These are phyloP conservation scores for Wickerhamiella pararugosa DNA, from an alignment of 1,139 yeast species.

Conservation along the genomic window DNA sequence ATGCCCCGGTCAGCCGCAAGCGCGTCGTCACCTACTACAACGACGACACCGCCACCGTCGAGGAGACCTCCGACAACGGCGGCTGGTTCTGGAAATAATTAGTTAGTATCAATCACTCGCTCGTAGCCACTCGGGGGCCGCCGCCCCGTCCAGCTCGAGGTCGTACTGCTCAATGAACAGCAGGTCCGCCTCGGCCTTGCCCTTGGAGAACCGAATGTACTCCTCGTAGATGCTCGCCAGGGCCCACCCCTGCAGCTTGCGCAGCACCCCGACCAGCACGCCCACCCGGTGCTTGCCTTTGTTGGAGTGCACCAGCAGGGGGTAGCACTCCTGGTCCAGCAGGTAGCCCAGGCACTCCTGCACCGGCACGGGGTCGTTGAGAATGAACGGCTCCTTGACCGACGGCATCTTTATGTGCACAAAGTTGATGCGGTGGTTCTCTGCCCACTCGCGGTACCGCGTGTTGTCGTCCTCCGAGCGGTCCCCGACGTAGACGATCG, in stretches of 20 bases:
- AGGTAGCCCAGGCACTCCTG: constrained; percentile 48
- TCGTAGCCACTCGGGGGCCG: neutral
- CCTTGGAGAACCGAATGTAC: constrained; percentile 82
- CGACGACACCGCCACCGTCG: constrained; percentile 43
- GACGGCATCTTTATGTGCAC: constrained; percentile 51
- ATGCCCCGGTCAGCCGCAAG: constrained; percentile 39
- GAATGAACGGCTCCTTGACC: constrained; percentile 60
- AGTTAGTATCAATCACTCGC: neutral
- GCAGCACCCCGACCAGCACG: constrained; percentile 72
- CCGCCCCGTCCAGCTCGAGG: neutral
- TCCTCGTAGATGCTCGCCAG: constrained; percentile 87
- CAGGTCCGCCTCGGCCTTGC: constrained; percentile 82
- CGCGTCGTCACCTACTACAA: constrained; percentile 40
- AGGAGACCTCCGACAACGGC: constrained; percentile 19
- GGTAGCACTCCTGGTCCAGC: constrained; percentile 59
- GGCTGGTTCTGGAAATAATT: constrained; percentile 7
- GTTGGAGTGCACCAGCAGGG: constrained; percentile 78
- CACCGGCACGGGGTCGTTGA: constrained; percentile 42
- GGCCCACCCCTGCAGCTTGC: constrained; percentile 89
- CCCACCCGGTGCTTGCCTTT: constrained; percentile 95
- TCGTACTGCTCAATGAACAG: constrained; percentile 15
- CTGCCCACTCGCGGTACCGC: constrained; percentile 54
- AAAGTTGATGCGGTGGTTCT: constrained; percentile 38
- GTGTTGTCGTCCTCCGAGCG: constrained; percentile 38
- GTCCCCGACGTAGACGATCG: constrained; percentile 66